phyloP scores from a whole-genome alignment of 306 rosid species.

The Spatholobus suberectus region DNA sequence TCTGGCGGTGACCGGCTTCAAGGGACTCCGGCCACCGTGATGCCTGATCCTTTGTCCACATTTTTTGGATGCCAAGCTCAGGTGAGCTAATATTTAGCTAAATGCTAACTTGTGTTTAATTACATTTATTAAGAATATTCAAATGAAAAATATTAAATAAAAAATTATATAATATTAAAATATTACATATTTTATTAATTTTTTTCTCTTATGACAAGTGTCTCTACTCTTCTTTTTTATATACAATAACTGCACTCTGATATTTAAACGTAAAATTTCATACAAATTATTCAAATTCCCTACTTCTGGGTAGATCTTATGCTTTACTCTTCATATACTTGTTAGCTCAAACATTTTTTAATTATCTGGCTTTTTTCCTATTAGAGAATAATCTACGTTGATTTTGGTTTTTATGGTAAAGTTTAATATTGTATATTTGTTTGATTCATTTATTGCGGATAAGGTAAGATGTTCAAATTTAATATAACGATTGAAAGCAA shows the following conservation, averaged over 20 bases:
- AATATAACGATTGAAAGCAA: neutral
- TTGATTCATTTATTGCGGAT: neutral
- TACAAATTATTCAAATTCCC: no score
- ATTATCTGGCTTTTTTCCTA: neutral
- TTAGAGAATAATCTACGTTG: neutral
- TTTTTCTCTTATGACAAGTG: neutral
- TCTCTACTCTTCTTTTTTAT: no score
- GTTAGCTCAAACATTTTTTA: neutral
- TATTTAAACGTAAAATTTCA: no score
- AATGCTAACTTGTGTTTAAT: neutral
- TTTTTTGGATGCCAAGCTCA: constrained; percentile 80
- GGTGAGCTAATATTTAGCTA: constrained; percentile 43
- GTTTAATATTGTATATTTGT: neutral
- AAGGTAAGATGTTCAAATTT: neutral
- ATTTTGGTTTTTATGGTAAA: neutral
- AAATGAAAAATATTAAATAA: neutral
- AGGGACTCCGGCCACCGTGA: constrained; percentile 41
- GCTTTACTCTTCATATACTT: neutral
- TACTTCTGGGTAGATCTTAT: no score
- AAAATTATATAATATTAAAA: neutral
- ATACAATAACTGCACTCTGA: neutral
- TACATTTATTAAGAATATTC: neutral
- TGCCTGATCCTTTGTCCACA: constrained; percentile 66
- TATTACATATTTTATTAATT: neutral
- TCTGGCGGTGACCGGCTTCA: constrained; percentile 43